Base-by-base conservation (phyloP, 306 rosid species). In the Aeschynomene evenia region DNA sequence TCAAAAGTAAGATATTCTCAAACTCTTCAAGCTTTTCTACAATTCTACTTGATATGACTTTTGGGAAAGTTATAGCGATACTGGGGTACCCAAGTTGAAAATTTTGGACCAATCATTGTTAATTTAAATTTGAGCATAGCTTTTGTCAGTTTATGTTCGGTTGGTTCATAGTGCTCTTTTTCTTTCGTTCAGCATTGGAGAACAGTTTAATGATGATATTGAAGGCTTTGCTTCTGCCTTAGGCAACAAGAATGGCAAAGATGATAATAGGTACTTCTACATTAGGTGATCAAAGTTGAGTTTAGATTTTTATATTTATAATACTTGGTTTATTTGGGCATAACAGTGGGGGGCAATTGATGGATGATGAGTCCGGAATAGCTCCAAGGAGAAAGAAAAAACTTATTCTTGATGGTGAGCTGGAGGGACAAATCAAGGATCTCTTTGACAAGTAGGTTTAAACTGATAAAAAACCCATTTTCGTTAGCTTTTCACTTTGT, bases 361-460 rank as follows among this genome's bases (percentile, higher is more conserved):
- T 73, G 76, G 85, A 72, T 58, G 71, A 75, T 80, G 79, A 71
- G 49, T 75, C 79, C 34, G 70, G 21, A 77, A 81, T 66, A 70
- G 63, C 75, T 77, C 73, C 90, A 40, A 82, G 48, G 72, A 88
- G 77, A 77, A 90, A 70, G 84, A 91, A 82, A 76, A 80, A 67
- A 81, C 80, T 86, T 71, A 66, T 79, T 82, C 87, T 93, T 37
- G 91, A 79, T 64, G 86, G 65, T 52, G 91, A 81, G 37, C 50
- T 83, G 81, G 96, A 90, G 79, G 68, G 37, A 71, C 81, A 85
- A 83, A 83, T 92, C 59, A 90, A 74, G 84, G 80, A 86, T 78
- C 93, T 90, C 57, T 82, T 78, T 77, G 96, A 90, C 78, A 85
- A 80, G 98, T 92, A 88, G 49, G 89, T 76, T 58, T 34, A 58